Conservation (phyloP, 139 green algal species). For the Chlamydomonas sphaeroides region DNA sequence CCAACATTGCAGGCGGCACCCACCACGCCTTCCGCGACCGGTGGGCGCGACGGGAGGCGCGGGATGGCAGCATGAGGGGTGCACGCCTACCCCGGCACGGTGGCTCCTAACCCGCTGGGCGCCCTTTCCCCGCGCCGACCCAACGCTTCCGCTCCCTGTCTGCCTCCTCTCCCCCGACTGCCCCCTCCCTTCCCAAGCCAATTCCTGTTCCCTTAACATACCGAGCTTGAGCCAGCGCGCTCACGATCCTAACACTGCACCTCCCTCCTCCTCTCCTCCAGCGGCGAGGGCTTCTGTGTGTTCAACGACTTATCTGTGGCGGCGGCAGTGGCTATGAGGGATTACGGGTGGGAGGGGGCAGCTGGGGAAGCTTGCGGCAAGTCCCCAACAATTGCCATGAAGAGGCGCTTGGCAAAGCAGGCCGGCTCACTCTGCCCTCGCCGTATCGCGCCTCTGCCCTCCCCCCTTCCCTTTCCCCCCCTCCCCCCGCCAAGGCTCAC, state of each 20-base stretch:
- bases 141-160: neutral
- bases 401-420: too few relatives aligned
- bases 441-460: too few relatives aligned
- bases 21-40: constrained; percentile 73
- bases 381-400: too few relatives aligned
- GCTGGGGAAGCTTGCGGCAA: too few relatives aligned
- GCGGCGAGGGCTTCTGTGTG: constrained; percentile 78
- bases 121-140: too few relatives aligned
- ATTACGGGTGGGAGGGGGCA: constrained; percentile 46
- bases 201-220: neutral
- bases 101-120: too few relatives aligned
- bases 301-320: constrained; percentile 66
- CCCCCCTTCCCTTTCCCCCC: neutral
- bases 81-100: too few relatives aligned
- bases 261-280: neutral
- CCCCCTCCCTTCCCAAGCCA: neutral
- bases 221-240: too few relatives aligned
- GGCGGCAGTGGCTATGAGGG: constrained; percentile 38
- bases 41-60: neutral
- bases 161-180: neutral
- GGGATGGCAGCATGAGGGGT: too few relatives aligned
- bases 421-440: too few relatives aligned
- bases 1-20: constrained; percentile 72
- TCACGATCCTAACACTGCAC: too few relatives aligned
- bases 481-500: neutral